Conservation (phyloP, 2,329 filamentous ascomycete species). For the Fusarium sp. region DNA sequence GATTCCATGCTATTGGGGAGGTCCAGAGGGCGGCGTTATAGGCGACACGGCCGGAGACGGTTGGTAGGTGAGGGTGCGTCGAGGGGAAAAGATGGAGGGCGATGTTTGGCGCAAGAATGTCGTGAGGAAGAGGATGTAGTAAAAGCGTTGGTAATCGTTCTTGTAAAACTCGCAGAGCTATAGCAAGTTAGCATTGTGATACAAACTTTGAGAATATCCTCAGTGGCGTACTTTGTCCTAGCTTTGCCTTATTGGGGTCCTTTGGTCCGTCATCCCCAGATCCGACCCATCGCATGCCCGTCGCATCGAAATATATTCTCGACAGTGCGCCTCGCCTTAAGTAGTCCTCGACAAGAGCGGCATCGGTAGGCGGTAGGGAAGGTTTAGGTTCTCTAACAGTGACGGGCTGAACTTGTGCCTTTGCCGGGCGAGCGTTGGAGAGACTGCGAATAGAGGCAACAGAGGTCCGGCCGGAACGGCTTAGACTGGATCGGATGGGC, state of each 20-base stretch:
- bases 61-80: slow-evolving; percentile 87
- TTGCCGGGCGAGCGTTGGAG: slow-evolving; percentile 43
- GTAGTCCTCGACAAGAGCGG: slow-evolving; percentile 1
- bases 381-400: slow-evolving; percentile 15
- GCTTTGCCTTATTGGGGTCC: slow-evolving; percentile 68
- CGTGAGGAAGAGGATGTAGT: slow-evolving; percentile 72
- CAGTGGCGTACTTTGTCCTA: slow-evolving; percentile 64
- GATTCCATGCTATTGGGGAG: slow-evolving; percentile 93
- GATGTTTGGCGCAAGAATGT: slow-evolving; percentile 79
- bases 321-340: slow-evolving; percentile 29
- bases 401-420: slow-evolving; percentile 43
- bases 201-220: neutral
- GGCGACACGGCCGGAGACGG: slow-evolving; percentile 87
- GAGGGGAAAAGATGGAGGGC: slow-evolving; percentile 75
- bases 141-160: slow-evolving; percentile 72
- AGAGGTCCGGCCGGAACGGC: slow-evolving; percentile 36
- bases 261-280: slow-evolving; percentile 48
- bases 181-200: neutral
- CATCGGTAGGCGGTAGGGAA: slow-evolving; percentile 3
- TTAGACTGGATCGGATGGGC: slow-evolving; percentile 43
- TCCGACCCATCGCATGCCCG: slow-evolving; percentile 42
- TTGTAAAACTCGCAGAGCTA: slow-evolving; percentile 71
- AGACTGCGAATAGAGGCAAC: slow-evolving; percentile 39
- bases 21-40: slow-evolving; percentile 97
- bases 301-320: slow-evolving; percentile 46